Evolutionary conservation across 345 rosid genomes (phyloP).

Genomic region (Gossypium bickii): DNA sequence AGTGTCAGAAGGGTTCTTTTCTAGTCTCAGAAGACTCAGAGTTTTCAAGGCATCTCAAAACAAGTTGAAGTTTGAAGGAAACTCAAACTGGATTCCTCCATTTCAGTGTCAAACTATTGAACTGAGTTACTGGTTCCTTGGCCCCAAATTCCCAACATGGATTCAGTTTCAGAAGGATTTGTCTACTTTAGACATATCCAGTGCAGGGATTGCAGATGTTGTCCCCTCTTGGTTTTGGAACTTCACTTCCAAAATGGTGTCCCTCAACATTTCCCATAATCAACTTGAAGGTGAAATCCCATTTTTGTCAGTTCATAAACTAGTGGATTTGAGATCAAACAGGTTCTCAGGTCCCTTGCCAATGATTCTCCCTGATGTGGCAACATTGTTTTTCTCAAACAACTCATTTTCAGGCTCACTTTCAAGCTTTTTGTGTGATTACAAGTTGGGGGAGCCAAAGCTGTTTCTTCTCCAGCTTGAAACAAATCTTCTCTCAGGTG

Average conservation of each 20-base stretch:
- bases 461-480: not conserved
- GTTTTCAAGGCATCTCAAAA: not conserved
- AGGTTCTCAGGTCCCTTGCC: slow-evolving; percentile 6
- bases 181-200: slow-evolving; percentile 11
- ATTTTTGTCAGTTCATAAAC: not conserved
- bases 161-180: slow-evolving; percentile 1
- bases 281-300: slow-evolving; percentile 9
- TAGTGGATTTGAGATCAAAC: slow-evolving; percentile 9
- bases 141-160: slow-evolving; percentile 6
- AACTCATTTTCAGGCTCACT: slow-evolving; percentile 20
- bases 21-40: not conserved
- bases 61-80: not conserved
- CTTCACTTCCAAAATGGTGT: not conserved
- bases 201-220: slow-evolving; percentile 8
- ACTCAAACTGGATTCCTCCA: not conserved
- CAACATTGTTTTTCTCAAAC: slow-evolving; percentile 31
- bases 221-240: slow-evolving; percentile 11
- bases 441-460: not conserved
- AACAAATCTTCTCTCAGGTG: not conserved
- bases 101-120: not conserved
- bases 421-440: not conserved
- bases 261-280: slow-evolving; percentile 4
- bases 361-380: slow-evolving; percentile 11
- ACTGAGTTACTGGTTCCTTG: not conserved
- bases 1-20: not conserved